Evolutionary conservation across 2,329 filamentous ascomycete genomes (phyloP), one percentile per base, ranked within the genome.

Genomic region (Pseudofabraea citricarpa): DNA sequence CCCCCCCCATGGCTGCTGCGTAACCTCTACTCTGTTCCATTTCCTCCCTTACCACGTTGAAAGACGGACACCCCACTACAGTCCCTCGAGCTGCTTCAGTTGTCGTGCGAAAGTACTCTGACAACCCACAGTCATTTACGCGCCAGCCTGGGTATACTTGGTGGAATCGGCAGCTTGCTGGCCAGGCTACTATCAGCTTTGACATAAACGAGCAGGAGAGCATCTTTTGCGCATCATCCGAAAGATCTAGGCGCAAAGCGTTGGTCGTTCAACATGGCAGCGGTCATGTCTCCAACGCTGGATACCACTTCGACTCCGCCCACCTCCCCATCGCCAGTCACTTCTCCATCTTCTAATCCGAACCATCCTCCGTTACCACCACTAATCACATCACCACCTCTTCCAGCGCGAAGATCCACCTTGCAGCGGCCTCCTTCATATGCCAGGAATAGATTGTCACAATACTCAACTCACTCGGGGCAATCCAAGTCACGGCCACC

Each of bases 371-470:
- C 74, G 41, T 49, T 81, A 49, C 71, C 76, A 48, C 76, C 77
- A 29, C 61, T 81, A 49, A 73, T 79, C 54, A 79, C 77, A 42
- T 78, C 79, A 40, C 71, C 77, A 45, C 51, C 53, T n/a, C 35
- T n/a, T n/a, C 19, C 35, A 4, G 29, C 49, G 20, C 81, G 76
- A 59, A 75, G 78, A 61, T 73, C 82, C 59, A 77, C 72, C 57
- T 65, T 78, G 46, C 74, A 83, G 56, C 72, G 81, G 55, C 83
- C 87, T 54, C 77, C 79, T 65, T 89, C 86, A 58, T 86, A 89
- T 59, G 86, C 83, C 50, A 90, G 83, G 67, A 86, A 87, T 61
- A 80, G 90, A 44, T 73, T 94, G 57, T 95, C 90, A 50, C 86
- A 88, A 59, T 91, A 90, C 69, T 93, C 87, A 50, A 82, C 75